Conservation (phyloP, 768 basidiomycete genomes). For the Pleurotus citrinopileatus region DNA sequence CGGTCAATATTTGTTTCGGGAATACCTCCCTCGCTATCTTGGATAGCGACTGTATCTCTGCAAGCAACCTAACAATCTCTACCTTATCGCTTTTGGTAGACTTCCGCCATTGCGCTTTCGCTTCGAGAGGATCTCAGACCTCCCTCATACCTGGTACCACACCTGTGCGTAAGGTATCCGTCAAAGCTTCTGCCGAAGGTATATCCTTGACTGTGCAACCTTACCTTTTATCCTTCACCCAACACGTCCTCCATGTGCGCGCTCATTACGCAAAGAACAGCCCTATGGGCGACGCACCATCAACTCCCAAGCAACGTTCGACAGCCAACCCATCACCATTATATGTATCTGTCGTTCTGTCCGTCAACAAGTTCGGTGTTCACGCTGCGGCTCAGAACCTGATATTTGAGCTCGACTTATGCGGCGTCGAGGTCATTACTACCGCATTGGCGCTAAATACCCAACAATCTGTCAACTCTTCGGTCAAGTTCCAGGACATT, state of each 20-base stretch:
- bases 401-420: conserved; percentile 55
- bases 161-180: neutral
- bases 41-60: conserved; percentile 22
- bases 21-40: conserved; percentile 29
- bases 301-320: neutral
- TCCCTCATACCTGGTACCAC: neutral
- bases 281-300: neutral
- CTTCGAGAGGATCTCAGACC: neutral
- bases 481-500: conserved; percentile 46
- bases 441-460: conserved; percentile 24
- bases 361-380: conserved; percentile 42
- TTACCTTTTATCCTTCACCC: conserved; percentile 57
- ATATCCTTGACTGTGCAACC: conserved; percentile 47
- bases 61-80: conserved; percentile 30
- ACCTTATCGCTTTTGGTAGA: neutral
- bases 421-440: conserved; percentile 34
- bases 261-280: conserved; percentile 29
- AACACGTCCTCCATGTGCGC: conserved; percentile 49
- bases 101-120: conserved; percentile 3
- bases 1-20: conserved; percentile 24
- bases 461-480: conserved; percentile 44
- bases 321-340: conserved; percentile 11
- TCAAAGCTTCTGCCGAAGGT: conserved; percentile 33
- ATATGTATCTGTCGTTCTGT: neutral
- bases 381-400: conserved; percentile 71